Base-by-base conservation (phyloP, 2,329 filamentous ascomycete species). In the Beauveria scarabaeidicola region DNA sequence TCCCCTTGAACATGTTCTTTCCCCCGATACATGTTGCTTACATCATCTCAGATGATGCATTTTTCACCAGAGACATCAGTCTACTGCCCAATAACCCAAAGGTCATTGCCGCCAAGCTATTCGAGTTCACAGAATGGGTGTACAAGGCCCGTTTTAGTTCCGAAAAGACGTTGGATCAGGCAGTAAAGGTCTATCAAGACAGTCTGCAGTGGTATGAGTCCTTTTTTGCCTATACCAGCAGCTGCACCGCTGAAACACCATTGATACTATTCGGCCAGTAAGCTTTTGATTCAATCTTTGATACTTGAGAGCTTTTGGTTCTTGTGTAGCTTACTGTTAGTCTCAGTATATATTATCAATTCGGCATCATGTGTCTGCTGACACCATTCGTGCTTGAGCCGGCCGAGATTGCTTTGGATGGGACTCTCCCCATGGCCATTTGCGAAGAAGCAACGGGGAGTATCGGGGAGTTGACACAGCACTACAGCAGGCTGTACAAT, bases 61-160 rank as follows among this genome's bases (percentile, higher is more conserved):
- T 59, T 11, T 32, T 52, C 41, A 5, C 3, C 6, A 40, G 8
- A 48, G 50, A 59, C 23, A 17, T 47, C 3, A 48, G 40, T 17
- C 6, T 21, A 6, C 13, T 41, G 13, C 41, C 50, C 9, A 32
- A 48, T 10, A 53, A 29, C 21, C 41, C 48, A 11, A 44, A 32
- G 2, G 32, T 53, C 9, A 25, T 59, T 15, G 48, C 41, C 3
- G 50, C 57, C 41, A 59, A 59, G 32, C 5, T 59, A 1, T 59
- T 59, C n/a, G 57, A 59, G 41, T 43, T 59, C 8, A 53, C 57
- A 5, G 56, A 59, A 13, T 47, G 38, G 48, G 38, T 59, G 19
- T 59, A 59, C 23, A 38, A 46, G 27, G 21, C 48, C 15, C 47
- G 48, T 1, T 38, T 10, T 5, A 36, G n/a, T 10, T 5, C 23